phyloP scores from a whole-genome alignment of 2,329 filamentous ascomycete genomes.

The Esteya vermicola region DNA sequence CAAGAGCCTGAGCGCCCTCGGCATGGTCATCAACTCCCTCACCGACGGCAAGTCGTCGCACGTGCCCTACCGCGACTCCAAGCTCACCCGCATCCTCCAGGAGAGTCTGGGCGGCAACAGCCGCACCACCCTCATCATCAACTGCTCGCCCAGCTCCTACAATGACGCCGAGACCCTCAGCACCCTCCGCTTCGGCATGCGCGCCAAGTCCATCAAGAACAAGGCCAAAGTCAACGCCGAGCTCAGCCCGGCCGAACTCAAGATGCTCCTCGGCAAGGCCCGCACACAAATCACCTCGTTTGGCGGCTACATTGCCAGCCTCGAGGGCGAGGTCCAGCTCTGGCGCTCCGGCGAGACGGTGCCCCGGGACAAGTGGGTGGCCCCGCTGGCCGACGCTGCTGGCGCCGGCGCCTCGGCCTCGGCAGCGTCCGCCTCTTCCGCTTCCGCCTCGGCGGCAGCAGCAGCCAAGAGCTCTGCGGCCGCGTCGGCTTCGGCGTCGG shows the following conservation, averaged over 20 bases:
- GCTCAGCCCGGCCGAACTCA: slow-evolving; percentile 89
- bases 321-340: slow-evolving; percentile 72
- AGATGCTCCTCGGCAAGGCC: slow-evolving; percentile 80
- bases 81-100: slow-evolving; percentile 92
- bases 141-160: slow-evolving; percentile 97
- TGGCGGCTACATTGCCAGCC: slow-evolving; percentile 66
- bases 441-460: slow-evolving; percentile 18
- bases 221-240: slow-evolving; percentile 99
- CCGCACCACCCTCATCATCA: slow-evolving; percentile 95
- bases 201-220: slow-evolving; percentile 98
- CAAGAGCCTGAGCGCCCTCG: slow-evolving; percentile 94
- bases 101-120: slow-evolving; percentile 96
- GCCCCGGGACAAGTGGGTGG: slow-evolving; percentile 78
- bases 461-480: slow-evolving; percentile 25
- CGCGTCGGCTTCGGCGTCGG: slow-evolving; percentile 18
- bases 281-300: slow-evolving; percentile 82
- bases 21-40: slow-evolving; percentile 97
- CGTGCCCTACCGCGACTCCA: slow-evolving; percentile 93
- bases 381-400: slow-evolving; percentile 30
- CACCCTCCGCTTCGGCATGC: slow-evolving; percentile 85
- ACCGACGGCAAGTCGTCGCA: slow-evolving; percentile 96
- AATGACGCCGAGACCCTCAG: slow-evolving; percentile 91
- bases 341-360: slow-evolving; percentile 86
- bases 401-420: slow-evolving; percentile 17
- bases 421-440: too few relatives aligned